Evolutionary conservation across 768 basidiomycete genomes (phyloP), one percentile per base, ranked within the genome.

Genomic region (Lactifluus piperatus): DNA sequence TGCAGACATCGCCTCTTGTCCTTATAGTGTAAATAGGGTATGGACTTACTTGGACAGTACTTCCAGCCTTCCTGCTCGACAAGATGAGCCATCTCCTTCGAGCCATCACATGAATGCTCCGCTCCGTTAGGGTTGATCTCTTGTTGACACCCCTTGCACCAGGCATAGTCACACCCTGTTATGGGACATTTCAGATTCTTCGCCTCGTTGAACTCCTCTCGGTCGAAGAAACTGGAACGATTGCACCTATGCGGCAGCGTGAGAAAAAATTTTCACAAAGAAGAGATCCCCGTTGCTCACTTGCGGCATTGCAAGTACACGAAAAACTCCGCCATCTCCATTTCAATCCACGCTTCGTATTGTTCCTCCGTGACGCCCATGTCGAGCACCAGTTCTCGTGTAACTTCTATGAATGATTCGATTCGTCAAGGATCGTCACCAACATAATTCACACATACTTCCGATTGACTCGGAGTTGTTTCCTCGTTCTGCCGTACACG

Each of bases 271-370:
- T 3, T 11, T 4, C 34, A 34, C n/a, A 16, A n/a, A 32, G 29
- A 37, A 7, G 16, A 13, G 5, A 8, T 24, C 14, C 8, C 9
- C 20, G 34, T 39, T 10, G 69, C 75, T 51, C 65, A 82, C 84
- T 72, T 72, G 60, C 75, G 76, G 65, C 85, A 85, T 53, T 76
- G 75, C 36, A 77, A 66, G 51, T 75, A 69, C 50, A 75, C 70
- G n/a, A 74, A 79, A 57, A 74, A 72, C n/a, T 70, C 70, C 2
- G 73, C 68, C 49, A 81, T 69, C 57, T 83, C 74, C 66, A 83
- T 73, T 57, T 79, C 79, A n/a, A 73, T 68, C 66, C 74, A 77
- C 5, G 71, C 67, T 39, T 68, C 70, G 47, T 70, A 77, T 52
- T 79, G 70, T 22, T 71, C 64, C 54, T 78, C 70, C 5, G 72